Evolutionary conservation across 2,329 filamentous ascomycete genomes (phyloP).

Genomic region (Chlorencoelia australis): DNA sequence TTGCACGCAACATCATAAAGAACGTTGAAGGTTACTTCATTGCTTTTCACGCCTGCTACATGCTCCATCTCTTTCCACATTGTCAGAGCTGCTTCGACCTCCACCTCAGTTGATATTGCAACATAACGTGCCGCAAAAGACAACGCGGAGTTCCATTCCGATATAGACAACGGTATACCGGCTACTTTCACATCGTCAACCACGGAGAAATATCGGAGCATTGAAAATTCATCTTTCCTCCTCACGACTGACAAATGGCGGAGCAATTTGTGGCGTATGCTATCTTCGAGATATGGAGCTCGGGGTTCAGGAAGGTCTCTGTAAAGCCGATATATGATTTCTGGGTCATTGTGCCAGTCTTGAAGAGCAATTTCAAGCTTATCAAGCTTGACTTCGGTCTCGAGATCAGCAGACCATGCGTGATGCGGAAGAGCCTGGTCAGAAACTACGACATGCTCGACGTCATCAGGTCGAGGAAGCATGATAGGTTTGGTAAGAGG

Average conservation of each 20-base stretch:
- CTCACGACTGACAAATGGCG: constrained; percentile 24
- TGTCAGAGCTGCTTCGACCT: constrained; percentile 60
- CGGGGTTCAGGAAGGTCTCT: constrained; percentile 26
- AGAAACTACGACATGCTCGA: constrained; percentile 39
- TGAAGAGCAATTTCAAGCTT: constrained; percentile 16
- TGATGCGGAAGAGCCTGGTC: constrained; percentile 30
- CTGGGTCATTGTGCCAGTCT: constrained; percentile 15
- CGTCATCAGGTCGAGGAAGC: constrained; percentile 42
- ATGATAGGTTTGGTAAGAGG: constrained; percentile 40
- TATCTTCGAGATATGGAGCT: constrained; percentile 23
- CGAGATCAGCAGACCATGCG: constrained; percentile 22
- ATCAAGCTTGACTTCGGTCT: constrained; percentile 20
- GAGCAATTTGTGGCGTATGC: constrained; percentile 23
- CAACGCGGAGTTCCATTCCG: constrained; percentile 79
- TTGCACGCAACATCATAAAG: constrained; percentile 84
- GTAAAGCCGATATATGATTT: constrained; percentile 27
- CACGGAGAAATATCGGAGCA: constrained; percentile 74
- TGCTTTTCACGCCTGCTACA: constrained; percentile 51
- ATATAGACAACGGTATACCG: constrained; percentile 54
- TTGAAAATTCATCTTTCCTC: constrained; percentile 37
- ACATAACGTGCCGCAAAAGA: constrained; percentile 68
- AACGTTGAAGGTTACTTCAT: constrained; percentile 83
- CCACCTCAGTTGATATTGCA: constrained; percentile 42
- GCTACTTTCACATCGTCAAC: constrained; percentile 72
- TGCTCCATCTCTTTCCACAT: constrained; percentile 89